These are phyloP conservation scores for Nasturtium officinale DNA, from an alignment of 345 rosid species.

Conservation along the genomic window DNA sequence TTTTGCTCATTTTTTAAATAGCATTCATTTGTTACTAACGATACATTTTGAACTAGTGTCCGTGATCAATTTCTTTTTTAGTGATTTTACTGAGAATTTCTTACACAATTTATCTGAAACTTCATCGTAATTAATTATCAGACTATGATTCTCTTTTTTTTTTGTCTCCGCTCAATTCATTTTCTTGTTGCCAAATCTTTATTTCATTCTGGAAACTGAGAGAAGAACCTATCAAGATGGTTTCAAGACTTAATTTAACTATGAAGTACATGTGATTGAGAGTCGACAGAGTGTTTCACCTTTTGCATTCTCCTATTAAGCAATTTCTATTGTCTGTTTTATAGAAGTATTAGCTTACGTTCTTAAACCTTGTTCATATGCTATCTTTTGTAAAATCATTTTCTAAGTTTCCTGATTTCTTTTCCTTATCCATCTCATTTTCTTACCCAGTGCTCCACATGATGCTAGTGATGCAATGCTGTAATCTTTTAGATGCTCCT, in stretches of 20 bases:
- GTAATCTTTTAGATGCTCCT: conserved; percentile 13
- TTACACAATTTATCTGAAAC: not conserved
- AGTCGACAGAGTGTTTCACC: not conserved
- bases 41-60: not conserved
- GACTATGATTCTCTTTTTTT: not conserved
- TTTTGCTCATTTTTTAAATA: not conserved
- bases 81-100: not conserved
- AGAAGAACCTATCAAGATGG: conserved; percentile 5
- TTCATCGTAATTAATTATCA: not conserved
- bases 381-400: not conserved
- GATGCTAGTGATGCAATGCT: conserved; percentile 23
- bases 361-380: conserved; percentile 14
- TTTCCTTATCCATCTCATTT: conserved; percentile 13
- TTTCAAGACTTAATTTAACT: not conserved
- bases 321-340: not conserved
- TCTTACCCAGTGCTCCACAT: conserved; percentile 6
- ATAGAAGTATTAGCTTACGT: not conserved
- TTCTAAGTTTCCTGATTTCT: conserved; percentile 8
- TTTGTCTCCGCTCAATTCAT: not conserved
- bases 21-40: conserved; percentile 19
- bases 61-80: not conserved
- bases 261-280: not conserved
- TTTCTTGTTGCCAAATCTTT: conserved; percentile 2
- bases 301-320: not conserved
- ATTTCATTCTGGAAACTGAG: not conserved